These are phyloP conservation scores for Neonectria ditissima DNA, from an alignment of 2,329 filamentous ascomycete species.

Conservation along the genomic window DNA sequence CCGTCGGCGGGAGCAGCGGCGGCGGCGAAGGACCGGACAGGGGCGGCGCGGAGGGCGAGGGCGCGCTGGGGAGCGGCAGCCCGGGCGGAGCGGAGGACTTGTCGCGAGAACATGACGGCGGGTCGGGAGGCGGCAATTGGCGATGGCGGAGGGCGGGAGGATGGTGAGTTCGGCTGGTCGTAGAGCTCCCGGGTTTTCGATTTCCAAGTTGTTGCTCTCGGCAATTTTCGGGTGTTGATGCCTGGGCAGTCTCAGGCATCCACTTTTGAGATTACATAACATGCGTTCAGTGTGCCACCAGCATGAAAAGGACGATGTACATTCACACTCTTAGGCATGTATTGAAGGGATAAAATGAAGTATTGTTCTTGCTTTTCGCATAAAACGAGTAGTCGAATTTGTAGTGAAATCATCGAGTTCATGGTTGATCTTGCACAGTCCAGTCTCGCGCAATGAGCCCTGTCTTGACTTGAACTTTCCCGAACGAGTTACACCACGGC, in stretches of 20 bases:
- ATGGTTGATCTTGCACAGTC: neutral
- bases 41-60: constrained; percentile 56
- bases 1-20: constrained; percentile 73
- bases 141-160: constrained; percentile 28
- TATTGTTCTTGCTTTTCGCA: neutral
- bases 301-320: neutral
- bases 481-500: neutral
- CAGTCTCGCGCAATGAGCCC: neutral
- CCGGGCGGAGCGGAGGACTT: constrained; percentile 67
- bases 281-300: neutral
- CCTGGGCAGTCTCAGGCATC: constrained; percentile 55
- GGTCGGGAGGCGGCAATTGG: constrained; percentile 30
- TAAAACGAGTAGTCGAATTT: neutral
- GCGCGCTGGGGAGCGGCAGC: constrained; percentile 71
- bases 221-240: constrained; percentile 58
- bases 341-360: neutral
- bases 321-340: neutral
- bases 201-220: constrained; percentile 54
- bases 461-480: neutral
- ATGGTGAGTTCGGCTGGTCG: constrained; percentile 40
- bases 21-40: constrained; percentile 84
- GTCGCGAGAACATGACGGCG: constrained; percentile 69
- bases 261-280: constrained; percentile 49
- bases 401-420: neutral
- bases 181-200: constrained; percentile 46